Evolutionary conservation across 345 rosid genomes (phyloP).

Genomic region (Syzygium oleosum): DNA sequence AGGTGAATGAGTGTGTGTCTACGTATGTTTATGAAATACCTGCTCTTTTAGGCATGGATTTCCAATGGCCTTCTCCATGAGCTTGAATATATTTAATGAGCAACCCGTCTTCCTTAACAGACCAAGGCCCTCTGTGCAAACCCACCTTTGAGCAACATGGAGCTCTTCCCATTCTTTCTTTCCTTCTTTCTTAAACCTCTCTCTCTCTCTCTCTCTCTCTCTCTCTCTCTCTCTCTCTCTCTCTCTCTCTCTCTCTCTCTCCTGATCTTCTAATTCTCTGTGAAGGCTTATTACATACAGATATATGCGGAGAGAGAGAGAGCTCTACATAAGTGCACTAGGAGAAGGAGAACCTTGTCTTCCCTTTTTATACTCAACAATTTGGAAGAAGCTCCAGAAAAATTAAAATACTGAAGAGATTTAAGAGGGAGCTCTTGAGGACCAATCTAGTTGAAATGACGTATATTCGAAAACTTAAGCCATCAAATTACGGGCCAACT

Average conservation of each 20-base stretch:
- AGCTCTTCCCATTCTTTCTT: constrained; percentile 38
- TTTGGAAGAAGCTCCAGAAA: background rate
- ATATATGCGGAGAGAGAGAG: background rate
- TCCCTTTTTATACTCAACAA: background rate
- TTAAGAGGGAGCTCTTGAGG: background rate
- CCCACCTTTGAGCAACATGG: constrained; percentile 63
- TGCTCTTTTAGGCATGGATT: constrained; percentile 48
- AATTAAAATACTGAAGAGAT: background rate
- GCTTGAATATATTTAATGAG: constrained; percentile 39
- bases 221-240: background rate
- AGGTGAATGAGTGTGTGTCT: background rate
- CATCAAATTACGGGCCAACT: background rate
- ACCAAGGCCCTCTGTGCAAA: constrained; percentile 59
- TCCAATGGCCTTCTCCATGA: constrained; percentile 63
- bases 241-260: background rate
- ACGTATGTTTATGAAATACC: constrained; percentile 17
- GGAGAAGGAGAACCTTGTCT: background rate
- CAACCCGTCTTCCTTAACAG: constrained; percentile 46
- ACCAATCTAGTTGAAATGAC: background rate
- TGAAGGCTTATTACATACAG: background rate
- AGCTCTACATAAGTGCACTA: background rate
- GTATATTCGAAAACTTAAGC: background rate
- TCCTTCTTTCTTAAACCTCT: background rate
- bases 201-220: background rate
- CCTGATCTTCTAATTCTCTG: background rate